A percentile compares a stretch with the other conserved stretches of the same genome.
These are phyloP conservation scores for Geranomyces michiganensis DNA, from an alignment of 192 early-diverging fungal species.

Conservation along the genomic window DNA sequence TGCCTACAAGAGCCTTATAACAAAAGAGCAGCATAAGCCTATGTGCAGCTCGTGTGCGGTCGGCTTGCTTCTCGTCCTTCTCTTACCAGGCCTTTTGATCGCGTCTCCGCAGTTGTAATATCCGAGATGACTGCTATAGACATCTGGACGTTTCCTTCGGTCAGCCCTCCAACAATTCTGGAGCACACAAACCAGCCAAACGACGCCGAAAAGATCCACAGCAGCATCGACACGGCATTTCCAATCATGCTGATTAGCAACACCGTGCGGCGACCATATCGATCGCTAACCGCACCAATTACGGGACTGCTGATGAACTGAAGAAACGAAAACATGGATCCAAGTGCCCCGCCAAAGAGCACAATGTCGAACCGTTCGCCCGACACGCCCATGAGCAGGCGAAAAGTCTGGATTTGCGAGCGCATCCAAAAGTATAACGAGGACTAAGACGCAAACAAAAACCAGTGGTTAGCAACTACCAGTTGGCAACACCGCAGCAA, in stretches of 20 bases:
- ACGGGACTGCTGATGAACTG: constrained; percentile 85
- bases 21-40: background rate
- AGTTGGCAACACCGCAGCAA: too few species aligned
- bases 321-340: constrained; percentile 91
- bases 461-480: background rate
- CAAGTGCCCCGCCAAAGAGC: constrained; percentile 87
- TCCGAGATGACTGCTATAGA: constrained; percentile 95
- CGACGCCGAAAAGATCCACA: constrained; percentile 88
- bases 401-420: constrained; percentile 45
- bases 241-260: constrained; percentile 90
- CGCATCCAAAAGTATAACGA: constrained; percentile 45
- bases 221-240: constrained; percentile 81
- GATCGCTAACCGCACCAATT: constrained; percentile 82
- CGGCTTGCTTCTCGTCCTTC: too few species aligned
- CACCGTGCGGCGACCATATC: constrained; percentile 76
- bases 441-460: constrained; percentile 14
- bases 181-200: constrained; percentile 86
- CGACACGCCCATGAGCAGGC: constrained; percentile 39
- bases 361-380: constrained; percentile 66
- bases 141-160: constrained; percentile 97
- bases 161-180: constrained; percentile 87
- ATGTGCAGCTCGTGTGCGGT: background rate
- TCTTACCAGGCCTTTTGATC: constrained; percentile 80
- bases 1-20: constrained; percentile 85
- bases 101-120: constrained; percentile 73